A percentile compares a stretch with the other conserved stretches of the same genome.
phyloP scores from a whole-genome alignment of 257 asterid genomes.

The Ocimum tenuiflorum region DNA sequence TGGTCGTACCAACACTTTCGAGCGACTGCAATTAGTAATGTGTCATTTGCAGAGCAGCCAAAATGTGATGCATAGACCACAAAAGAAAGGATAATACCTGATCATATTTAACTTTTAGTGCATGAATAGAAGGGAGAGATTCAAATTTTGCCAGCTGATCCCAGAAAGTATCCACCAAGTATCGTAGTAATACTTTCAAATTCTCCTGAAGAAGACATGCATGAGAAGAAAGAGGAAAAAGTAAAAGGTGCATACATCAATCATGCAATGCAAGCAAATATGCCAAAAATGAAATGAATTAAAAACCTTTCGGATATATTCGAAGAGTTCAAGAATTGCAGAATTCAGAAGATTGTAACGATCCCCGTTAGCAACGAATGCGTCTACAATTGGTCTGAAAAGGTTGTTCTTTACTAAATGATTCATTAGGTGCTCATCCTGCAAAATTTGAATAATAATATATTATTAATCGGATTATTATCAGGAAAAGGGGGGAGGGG shows the following conservation, averaged over 20 bases:
- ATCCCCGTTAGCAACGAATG: slow-evolving; percentile 74
- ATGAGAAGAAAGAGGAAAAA: neutral
- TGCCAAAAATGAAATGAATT: slow-evolving; percentile 5
- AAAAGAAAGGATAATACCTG: slow-evolving; percentile 50
- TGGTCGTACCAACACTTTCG: slow-evolving; percentile 52
- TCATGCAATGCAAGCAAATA: slow-evolving; percentile 7
- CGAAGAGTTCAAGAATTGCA: slow-evolving; percentile 84
- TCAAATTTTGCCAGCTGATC: slow-evolving; percentile 70
- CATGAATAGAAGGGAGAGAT: slow-evolving; percentile 51
- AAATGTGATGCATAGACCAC: neutral
- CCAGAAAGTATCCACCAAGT: slow-evolving; percentile 85
- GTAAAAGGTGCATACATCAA: neutral
- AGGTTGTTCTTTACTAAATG: slow-evolving; percentile 71
- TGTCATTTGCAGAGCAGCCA: slow-evolving; percentile 11
- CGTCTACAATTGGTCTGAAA: slow-evolving; percentile 78
- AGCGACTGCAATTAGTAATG: slow-evolving; percentile 41
- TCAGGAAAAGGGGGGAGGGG: neutral
- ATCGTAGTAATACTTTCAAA: slow-evolving; percentile 63
- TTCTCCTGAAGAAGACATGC: slow-evolving; percentile 59
- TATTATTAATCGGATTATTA: neutral
- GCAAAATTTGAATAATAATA: slow-evolving; percentile 27
- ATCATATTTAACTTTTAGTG: slow-evolving; percentile 79
- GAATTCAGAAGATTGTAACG: slow-evolving; percentile 96
- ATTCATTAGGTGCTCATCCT: slow-evolving; percentile 91
- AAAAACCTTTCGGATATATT: slow-evolving; percentile 71